Evolutionary conservation across 352 stramenopile genomes (phyloP).

Genomic region (Aphanomyces cochlioides): DNA sequence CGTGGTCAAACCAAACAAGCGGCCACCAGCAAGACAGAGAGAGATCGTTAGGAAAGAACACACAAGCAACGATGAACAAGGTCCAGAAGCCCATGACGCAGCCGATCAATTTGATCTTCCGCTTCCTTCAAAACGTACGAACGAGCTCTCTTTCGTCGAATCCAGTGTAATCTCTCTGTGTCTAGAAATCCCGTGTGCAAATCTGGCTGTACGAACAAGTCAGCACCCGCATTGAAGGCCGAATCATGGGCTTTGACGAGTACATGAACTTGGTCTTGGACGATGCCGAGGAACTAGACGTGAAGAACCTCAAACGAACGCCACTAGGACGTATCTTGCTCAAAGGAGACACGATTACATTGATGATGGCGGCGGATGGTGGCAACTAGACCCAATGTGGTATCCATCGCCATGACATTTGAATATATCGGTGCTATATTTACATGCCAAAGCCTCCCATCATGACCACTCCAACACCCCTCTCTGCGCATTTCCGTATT

Average conservation of each 20-base stretch:
- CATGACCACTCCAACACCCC: no score
- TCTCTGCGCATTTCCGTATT: no score
- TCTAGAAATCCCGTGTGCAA: constrained; percentile 94
- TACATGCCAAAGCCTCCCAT: no score
- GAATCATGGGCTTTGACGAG: constrained; percentile 98
- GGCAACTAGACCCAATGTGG: neutral
- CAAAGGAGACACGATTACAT: constrained; percentile 99
- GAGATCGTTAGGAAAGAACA: neutral
- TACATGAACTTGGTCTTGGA: constrained; percentile 99
- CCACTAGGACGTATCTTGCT: constrained; percentile 97
- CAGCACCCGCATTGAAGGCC: constrained; percentile 97
- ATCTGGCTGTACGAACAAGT: constrained; percentile 99
- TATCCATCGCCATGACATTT: no score
- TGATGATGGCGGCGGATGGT: constrained; percentile 91
- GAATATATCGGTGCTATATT: no score
- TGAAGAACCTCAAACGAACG: constrained; percentile 92
- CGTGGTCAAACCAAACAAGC: neutral
- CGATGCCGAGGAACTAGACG: constrained; percentile 95
- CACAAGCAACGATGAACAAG: constrained; percentile 75
- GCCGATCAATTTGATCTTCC: constrained; percentile 99
- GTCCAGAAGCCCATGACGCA: constrained; percentile 99
- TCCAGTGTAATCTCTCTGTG: neutral
- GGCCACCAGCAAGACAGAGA: neutral
- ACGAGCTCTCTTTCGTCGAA: neutral
- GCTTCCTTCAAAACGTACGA: constrained; percentile 95